A percentile compares a stretch with the other conserved stretches of the same genome.
Conservation (phyloP, 768 basidiomycete genomes). For the Tylopilus balloui region DNA sequence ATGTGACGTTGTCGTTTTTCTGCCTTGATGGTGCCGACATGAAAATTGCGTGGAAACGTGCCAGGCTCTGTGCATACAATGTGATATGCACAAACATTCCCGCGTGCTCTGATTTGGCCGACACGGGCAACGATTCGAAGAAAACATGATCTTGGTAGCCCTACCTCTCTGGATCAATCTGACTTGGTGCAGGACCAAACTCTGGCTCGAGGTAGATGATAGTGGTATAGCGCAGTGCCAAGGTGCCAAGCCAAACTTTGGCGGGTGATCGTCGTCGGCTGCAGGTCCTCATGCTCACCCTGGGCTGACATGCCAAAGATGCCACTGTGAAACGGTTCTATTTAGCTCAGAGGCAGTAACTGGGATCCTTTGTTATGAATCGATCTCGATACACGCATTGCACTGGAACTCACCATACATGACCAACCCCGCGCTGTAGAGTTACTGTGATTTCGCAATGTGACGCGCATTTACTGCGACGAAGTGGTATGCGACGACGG, state of each 20-base stretch:
- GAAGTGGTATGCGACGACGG: slow-evolving; percentile 87
- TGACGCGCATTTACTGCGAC: slow-evolving; percentile 75
- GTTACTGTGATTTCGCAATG: slow-evolving; percentile 26
- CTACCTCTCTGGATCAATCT: not conserved
- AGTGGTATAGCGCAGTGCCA: slow-evolving; percentile 13
- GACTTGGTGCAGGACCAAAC: slow-evolving; percentile 19
- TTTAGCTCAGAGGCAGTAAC: not conserved
- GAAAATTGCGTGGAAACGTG: not conserved
- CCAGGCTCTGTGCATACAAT: slow-evolving; percentile 12
- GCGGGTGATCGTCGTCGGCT: not conserved
- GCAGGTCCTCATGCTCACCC: too few relatives aligned
- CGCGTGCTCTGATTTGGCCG: not conserved
- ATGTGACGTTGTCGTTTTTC: slow-evolving; percentile 18
- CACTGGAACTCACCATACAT: slow-evolving; percentile 6
- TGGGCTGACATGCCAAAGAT: not conserved
- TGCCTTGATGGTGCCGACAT: not conserved
- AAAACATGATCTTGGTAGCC: slow-evolving; percentile 1
- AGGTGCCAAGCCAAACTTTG: slow-evolving; percentile 12
- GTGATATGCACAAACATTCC: slow-evolving; percentile 9
- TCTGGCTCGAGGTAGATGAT: too few relatives aligned
- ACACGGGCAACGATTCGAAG: slow-evolving; percentile 7
- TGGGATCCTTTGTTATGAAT: not conserved
- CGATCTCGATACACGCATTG: not conserved
- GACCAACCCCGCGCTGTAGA: too few relatives aligned
- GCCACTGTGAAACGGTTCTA: not conserved